phyloP scores from a whole-genome alignment of 2,329 filamentous ascomycete genomes.

The Paracorniculantispora psalliotae region DNA sequence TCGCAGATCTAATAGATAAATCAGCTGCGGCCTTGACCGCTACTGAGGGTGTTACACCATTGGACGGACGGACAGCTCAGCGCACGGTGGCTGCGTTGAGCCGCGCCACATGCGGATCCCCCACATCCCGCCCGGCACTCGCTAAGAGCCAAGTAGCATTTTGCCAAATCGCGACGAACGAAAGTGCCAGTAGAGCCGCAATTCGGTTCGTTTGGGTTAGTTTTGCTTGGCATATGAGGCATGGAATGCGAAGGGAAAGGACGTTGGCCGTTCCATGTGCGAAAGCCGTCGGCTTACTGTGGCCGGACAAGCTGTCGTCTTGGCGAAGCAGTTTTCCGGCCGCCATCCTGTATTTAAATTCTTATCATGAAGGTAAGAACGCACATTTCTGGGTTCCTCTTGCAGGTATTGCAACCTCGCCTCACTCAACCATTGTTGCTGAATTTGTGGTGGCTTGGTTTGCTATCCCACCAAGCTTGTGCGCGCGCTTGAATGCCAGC shows the following conservation, averaged over 20 bases:
- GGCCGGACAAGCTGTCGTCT: too few relatives aligned
- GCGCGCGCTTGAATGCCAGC: constrained; percentile 5
- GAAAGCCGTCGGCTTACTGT: neutral
- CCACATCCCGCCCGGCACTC: neutral
- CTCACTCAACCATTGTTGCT: neutral
- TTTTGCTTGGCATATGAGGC: neutral
- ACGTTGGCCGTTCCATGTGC: too few relatives aligned
- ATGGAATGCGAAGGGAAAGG: too few relatives aligned
- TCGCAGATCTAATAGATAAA: neutral
- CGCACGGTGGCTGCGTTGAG: neutral
- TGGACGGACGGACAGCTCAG: neutral
- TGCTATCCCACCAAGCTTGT: neutral
- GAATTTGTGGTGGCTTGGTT: neutral
- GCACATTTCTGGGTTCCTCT: too few relatives aligned
- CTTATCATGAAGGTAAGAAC: too few relatives aligned
- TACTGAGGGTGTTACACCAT: neutral
- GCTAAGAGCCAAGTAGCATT: neutral
- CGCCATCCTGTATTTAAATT: too few relatives aligned
- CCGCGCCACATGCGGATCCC: neutral
- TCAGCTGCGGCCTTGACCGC: neutral
- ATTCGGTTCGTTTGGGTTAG: neutral
- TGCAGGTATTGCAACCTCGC: neutral
- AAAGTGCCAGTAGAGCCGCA: neutral
- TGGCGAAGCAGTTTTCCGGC: too few relatives aligned
- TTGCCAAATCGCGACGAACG: neutral